Percentiles rank a stretch among this genome's conserved stretches.
Conservation (phyloP, 2,329 filamentous ascomycete species). For the Botrytis deweyae region DNA sequence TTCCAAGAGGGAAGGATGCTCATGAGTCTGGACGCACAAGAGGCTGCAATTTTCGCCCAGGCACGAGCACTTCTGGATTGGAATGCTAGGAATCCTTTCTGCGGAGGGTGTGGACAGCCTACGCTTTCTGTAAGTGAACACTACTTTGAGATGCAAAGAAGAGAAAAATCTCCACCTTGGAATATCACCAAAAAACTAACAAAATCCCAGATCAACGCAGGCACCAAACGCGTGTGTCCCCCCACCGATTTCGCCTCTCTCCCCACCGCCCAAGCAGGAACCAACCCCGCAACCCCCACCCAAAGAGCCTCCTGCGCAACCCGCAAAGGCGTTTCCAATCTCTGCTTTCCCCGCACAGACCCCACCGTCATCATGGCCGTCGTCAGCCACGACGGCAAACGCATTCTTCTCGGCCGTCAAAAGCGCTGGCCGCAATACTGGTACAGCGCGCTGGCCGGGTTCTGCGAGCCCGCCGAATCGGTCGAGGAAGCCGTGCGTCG, state of each 20-base stretch:
- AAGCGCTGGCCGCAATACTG: conserved; percentile 80
- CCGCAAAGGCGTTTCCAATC: conserved; percentile 81
- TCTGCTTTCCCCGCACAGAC: conserved; percentile 85
- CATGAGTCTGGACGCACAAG: conserved; percentile 47
- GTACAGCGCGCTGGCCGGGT: conserved; percentile 87
- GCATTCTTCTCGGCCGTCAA: conserved; percentile 72
- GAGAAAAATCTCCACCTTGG: not conserved
- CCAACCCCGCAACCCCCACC: conserved; percentile 43
- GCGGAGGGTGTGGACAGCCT: conserved; percentile 79
- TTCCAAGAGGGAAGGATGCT: conserved; percentile 67
- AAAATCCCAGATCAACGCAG: conserved; percentile 53
- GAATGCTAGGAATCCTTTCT: conserved; percentile 92
- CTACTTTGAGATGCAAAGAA: not conserved
- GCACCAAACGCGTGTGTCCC: conserved; percentile 78
- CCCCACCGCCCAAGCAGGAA: conserved; percentile 42
- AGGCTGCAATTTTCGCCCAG: conserved; percentile 86
- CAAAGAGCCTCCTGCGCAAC: conserved; percentile 74
- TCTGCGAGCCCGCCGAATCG: conserved; percentile 81
- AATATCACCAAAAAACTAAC: not conserved
- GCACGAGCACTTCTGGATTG: conserved; percentile 87
- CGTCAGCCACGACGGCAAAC: conserved; percentile 72
- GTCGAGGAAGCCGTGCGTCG: conserved; percentile 81
- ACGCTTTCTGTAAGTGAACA: conserved; percentile 62
- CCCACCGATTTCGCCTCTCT: conserved; percentile 58
- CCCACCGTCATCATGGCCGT: conserved; percentile 91